Percentiles rank a stretch among this genome's conserved stretches.
These are phyloP conservation scores for Dispira simplex DNA, from an alignment of 192 early-diverging fungal genomes.

Conservation along the genomic window DNA sequence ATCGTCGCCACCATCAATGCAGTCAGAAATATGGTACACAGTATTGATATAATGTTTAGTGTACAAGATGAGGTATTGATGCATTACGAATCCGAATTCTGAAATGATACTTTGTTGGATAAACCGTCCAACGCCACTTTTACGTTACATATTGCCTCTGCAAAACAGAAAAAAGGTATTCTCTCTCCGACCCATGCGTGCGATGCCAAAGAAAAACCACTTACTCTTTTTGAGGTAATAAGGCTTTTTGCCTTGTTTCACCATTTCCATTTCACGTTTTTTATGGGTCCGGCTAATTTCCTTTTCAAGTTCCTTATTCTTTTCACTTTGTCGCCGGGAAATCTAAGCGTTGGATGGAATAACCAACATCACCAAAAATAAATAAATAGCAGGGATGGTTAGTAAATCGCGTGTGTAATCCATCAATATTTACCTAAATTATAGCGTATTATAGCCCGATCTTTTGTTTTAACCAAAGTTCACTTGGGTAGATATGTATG, in stretches of 20 bases:
- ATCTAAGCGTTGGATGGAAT: no score
- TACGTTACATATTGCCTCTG: conserved; percentile 6
- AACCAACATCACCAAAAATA: no score
- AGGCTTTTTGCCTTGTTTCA: conserved; percentile 83
- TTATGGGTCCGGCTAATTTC: conserved; percentile 58
- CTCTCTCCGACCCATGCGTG: no score
- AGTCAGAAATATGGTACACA: conserved; percentile 7
- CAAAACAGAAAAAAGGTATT: no score
- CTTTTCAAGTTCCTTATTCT: conserved; percentile 32
- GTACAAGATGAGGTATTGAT: background rate
- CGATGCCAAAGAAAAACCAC: background rate
- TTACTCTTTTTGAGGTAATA: conserved; percentile 86
- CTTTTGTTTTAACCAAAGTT: no score
- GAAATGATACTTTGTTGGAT: background rate
- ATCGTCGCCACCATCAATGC: conserved; percentile 39
- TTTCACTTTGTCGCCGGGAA: conserved; percentile 14
- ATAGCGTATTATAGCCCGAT: no score
- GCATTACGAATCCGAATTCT: background rate
- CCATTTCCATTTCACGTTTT: conserved; percentile 63
- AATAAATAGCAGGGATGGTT: no score
- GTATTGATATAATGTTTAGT: background rate
- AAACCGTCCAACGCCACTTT: background rate
- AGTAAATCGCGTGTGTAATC: no score
- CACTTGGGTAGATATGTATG: no score
- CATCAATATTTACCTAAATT: no score